These are phyloP conservation scores for Blepharisma undulans DNA, from an alignment of 169 alveolate species.

Conservation along the genomic window DNA sequence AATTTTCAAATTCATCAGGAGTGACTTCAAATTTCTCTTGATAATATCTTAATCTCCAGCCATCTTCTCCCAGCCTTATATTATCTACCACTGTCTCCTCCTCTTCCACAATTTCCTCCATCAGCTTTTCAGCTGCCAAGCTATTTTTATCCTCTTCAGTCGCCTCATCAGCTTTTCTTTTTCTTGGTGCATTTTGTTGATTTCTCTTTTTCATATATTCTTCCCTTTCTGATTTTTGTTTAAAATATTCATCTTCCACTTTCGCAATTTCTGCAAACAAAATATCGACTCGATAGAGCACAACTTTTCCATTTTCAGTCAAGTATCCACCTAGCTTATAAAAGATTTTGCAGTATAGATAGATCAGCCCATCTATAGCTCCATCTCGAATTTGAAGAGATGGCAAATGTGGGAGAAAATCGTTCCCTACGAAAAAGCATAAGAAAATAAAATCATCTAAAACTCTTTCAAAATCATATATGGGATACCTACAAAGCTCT, in stretches of 20 bases:
- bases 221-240: conserved; percentile 81
- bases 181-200: conserved; percentile 44
- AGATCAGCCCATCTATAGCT: conserved; percentile 94
- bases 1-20: conserved; percentile 60
- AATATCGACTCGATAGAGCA: conserved; percentile 72
- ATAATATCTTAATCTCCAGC: conserved; percentile 63
- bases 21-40: conserved; percentile 64
- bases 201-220: conserved; percentile 74
- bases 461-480: conserved; percentile 67
- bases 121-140: not conserved
- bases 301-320: conserved; percentile 88
- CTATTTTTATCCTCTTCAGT: not conserved
- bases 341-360: conserved; percentile 89
- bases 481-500: not conserved
- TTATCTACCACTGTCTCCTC: conserved; percentile 53
- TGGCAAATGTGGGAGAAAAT: conserved; percentile 94
- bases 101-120: not conserved
- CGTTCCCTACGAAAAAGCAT: conserved; percentile 96
- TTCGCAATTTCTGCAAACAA: conserved; percentile 80
- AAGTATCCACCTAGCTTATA: conserved; percentile 90
- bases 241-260: conserved; percentile 87
- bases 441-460: conserved; percentile 95
- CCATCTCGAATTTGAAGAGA: conserved; percentile 89
- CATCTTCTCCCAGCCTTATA: conserved; percentile 63
- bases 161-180: conserved; percentile 6